Evolutionary conservation across 768 basidiomycete species (phyloP), one percentile per base, ranked within the genome.

Genomic region (Polyporus arcularius): DNA sequence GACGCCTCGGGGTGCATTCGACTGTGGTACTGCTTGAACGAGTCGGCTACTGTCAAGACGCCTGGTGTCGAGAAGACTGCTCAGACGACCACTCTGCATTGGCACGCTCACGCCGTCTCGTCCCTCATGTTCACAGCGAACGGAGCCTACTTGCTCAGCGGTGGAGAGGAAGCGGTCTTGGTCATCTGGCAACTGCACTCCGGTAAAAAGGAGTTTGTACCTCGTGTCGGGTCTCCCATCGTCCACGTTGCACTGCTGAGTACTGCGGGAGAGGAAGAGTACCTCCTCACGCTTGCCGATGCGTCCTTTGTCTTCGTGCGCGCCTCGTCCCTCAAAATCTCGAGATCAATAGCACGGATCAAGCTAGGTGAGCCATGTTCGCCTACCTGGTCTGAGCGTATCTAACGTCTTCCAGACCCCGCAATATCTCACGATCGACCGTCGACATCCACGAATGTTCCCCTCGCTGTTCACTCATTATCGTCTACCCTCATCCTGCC

Each of bases 171-270:
- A 72, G 84, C 90, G 35, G 96, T 98, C 10, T 75, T 99, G n/a
- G 96, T 98, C 41, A 89, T 96, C 60, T 99, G 97, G 97, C 94
- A 97, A 70, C 72, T 99, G 43, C 88, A 93, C 64, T 86, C 89
- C 0, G 91, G 92, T 4, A 91, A 87, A 73, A 89, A 87, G 71
- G 95, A 97, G 72, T 98, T 93, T 70, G 84, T 98, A 2, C 95
- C 97, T 35, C 86, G 97, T 53, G 80, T 98, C 11, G 96, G 96
- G 16, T 88, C 94, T 3, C 87, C 94, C 4, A 91, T 98, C 55
- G 82, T 80, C 67, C 86, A 84, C 39, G 79, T 96, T 38, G 80
- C 86, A 4, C 76, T 90, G 45, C 81, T 80, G 7, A 83, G 78
- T 54, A 70, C 73, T n/a, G 79, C 72, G 49, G 76, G 75, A 12